Base-by-base conservation (phyloP, 495 filamentous ascomycete genomes). In the Penicillium lividum region DNA sequence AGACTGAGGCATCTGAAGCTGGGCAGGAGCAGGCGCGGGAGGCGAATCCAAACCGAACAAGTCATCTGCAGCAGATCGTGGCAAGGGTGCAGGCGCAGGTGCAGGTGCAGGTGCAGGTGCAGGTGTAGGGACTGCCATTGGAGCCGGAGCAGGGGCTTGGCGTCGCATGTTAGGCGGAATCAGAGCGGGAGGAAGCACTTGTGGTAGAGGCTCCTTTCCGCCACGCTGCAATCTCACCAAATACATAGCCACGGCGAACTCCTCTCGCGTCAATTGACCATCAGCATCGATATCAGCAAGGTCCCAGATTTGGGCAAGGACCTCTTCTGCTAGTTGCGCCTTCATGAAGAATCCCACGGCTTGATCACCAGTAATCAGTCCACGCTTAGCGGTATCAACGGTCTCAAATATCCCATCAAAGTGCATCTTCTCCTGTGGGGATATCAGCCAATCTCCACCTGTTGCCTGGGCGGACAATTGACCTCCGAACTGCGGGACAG, bases 241-340 rank as follows among this genome's bases (percentile, higher is more conserved):
- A 68, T 96, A 93, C 94, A 98, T 98, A 48, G 95, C 94, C 51
- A 98, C 92, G 0, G 94, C 93, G 67, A 98, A 98, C 66, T 95
- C 93, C 69, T 98, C 94, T 54, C 83, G 81, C 34, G 80, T 92
- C 42, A 98, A 78, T 56, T 86, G 87, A 9, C 94, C 94, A 54
- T 93, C 89, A 15, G 90, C 93, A 61, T 89, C 89, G 68, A 97
- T 94, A 79, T 98, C 93, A 6, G 95, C 89, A 25, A 98, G 81
- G 69, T 98, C 95, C 94, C 94, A 98, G 59, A 98, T 95, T 62
- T 91, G 86, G n/a, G 95, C 94, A 16, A 98, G 81, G 7, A 85
- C 85, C 68, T 97, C 95, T 63, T 97, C 93, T 0, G 92, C 82
- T 8, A 98, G 80, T 54, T 89, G 88, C 2, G 93, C 96, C 68